Evolutionary conservation across 805 yeast genomes (phyloP), one percentile per base, ranked within the genome.

Genomic region (Pichia membranifaciens): DNA sequence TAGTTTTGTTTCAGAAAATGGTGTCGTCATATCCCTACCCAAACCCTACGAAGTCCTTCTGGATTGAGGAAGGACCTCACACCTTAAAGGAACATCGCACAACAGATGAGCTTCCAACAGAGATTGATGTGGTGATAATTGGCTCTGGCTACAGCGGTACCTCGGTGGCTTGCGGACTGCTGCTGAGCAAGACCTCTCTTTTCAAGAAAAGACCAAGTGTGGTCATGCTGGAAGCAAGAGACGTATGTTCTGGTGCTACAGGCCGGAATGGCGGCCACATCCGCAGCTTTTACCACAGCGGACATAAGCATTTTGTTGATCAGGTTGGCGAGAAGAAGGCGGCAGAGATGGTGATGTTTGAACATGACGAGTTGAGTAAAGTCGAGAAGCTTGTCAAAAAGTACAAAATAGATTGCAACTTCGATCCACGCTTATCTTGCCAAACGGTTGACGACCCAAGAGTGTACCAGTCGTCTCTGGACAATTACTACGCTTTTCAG

Each of bases 241-340:
- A 68, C 45, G 59, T 65, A 3, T 64, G 67, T 43, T 63, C 69
- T 5, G 66, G 61, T 23, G 78, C 77, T 15, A 71, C 75, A 2
- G 77, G 75, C 16, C 57, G 78, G 46, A 74, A 73, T 47, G 77
- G 78, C 17, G 78, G 78, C 1, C 78, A 74, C 53, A 52, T 74
- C 43, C 70, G 72, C 39, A 74, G 76, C 5, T 56, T 51, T 38
- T 51, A 49, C 43, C 57, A 60, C 47, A 41, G 50, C 33, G 51
- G 38, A n/a, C 56, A 60, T 22, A 48, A 48, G 9, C 41, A 45
- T 21, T 54, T 49, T 41, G 55, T 47, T 20, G 34, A 41, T 9
- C 46, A 48, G 34, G 54, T 57, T 44, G 60, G 66, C 38, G 41
- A 47, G 31, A 40, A 58, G 36, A 51, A 57, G 17, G 72, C 69